These are phyloP conservation scores for Blastobotrys ciferrii DNA, from an alignment of 1,139 yeast genomes.

Conservation along the genomic window DNA sequence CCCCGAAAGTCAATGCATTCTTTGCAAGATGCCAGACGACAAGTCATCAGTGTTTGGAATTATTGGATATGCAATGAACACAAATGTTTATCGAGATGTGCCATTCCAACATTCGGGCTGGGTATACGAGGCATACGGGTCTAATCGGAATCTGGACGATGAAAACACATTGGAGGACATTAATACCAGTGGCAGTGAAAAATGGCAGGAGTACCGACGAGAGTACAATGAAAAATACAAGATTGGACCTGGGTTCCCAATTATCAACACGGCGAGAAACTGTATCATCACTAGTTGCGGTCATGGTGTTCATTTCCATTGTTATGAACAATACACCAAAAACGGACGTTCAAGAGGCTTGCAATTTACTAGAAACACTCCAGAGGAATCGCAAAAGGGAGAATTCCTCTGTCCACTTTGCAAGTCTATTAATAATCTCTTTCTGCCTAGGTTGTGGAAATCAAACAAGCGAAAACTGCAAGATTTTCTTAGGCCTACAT, in stretches of 20 bases:
- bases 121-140: slow-evolving; percentile 64
- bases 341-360: slow-evolving; percentile 54
- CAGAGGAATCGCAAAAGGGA: slow-evolving; percentile 66
- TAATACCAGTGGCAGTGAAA: slow-evolving; percentile 33
- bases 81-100: slow-evolving; percentile 60
- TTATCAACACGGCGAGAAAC: slow-evolving; percentile 35
- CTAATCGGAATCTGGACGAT: slow-evolving; percentile 49
- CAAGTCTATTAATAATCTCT: slow-evolving; percentile 79
- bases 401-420: slow-evolving; percentile 91
- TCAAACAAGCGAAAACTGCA: slow-evolving; percentile 25
- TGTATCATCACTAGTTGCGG: slow-evolving; percentile 82
- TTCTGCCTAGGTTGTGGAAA: slow-evolving; percentile 65
- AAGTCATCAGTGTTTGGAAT: slow-evolving; percentile 75
- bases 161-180: slow-evolving; percentile 33
- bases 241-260: slow-evolving; percentile 72
- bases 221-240: slow-evolving; percentile 42
- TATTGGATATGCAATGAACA: slow-evolving; percentile 56
- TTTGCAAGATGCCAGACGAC: slow-evolving; percentile 81
- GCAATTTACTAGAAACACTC: slow-evolving; percentile 78
- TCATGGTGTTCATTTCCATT: slow-evolving; percentile 86
- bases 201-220: slow-evolving; percentile 43
- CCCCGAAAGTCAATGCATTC: slow-evolving; percentile 79
- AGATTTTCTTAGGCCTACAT: slow-evolving; percentile 5
- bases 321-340: slow-evolving; percentile 63
- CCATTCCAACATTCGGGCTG: slow-evolving; percentile 66